Evolutionary conservation across 2,329 filamentous ascomycete species (phyloP), one percentile per base, ranked within the genome.

Genomic region (Alternaria solani): DNA sequence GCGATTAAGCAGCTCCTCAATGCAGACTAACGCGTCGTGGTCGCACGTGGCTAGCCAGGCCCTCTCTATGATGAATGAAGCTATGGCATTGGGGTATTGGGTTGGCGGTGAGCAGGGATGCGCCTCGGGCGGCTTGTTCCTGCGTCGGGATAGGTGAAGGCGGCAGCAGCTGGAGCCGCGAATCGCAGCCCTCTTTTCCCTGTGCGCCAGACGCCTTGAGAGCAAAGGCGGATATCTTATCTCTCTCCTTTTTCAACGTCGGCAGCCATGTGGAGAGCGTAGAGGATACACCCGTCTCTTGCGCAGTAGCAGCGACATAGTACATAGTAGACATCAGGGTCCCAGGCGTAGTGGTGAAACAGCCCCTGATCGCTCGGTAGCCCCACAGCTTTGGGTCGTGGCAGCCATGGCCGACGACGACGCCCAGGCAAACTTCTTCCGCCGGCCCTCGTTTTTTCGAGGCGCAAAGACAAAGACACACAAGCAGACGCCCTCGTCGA

Each of bases 381-480:
- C 59, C 55, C 55, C 55, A 54, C 59, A 52, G 20, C 34, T 30
- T 8, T 52, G 47, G 12, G 12, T 3, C 59, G 69, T 72, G 67
- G 68, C 62, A 23, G 20, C 20, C 20, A 23, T 23, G 20, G 20
- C 20, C 20, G 20, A 23, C 57, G 66, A 69, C 63, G 46, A 49
- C 61, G 43, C 42, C 16, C 44, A 59, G 49, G 58, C 67, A 64
- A 63, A 76, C 70, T 77, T 77, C 68, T 68, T 66, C 32, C 66
- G 73, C 18, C 70, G 73, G 8, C 71, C 73, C 44, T 76, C 73
- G 42, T 69, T 78, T 65, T 78, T 78, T 55, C 20, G 20, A 2
- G 68, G 67, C 55, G 62, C 66, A 43, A 64, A 57, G 59, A 55
- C 49, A 57, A 66, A 63, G 49, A 51, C 56, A 38, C 59, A 59